These are phyloP conservation scores for Coccomyxa subellipsoidea DNA, from an alignment of 163 green algal genomes.

Conservation along the genomic window DNA sequence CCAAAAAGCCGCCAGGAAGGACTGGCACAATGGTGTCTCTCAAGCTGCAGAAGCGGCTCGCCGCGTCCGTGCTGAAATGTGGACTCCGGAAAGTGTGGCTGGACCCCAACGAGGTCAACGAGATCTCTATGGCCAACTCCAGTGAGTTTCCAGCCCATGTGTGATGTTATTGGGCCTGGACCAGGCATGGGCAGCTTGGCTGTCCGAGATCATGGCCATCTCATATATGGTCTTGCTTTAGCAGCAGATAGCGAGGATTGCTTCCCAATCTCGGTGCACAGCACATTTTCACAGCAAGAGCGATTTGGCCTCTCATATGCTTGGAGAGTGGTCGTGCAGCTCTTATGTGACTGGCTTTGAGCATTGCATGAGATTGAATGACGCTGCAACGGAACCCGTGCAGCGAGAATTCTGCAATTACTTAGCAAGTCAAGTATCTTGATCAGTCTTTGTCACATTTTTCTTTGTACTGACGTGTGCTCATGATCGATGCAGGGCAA, in stretches of 20 bases:
- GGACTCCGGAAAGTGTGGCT: slow-evolving; percentile 94
- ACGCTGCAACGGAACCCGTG: no score
- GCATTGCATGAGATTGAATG: no score
- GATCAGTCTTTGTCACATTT: no score
- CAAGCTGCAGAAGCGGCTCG: slow-evolving; percentile 97
- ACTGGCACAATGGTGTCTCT: slow-evolving; percentile 75
- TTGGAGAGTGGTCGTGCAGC: neutral
- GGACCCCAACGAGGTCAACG: slow-evolving; percentile 98
- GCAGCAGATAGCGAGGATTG: neutral
- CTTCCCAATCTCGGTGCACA: neutral
- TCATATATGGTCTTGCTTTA: neutral
- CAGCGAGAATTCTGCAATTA: no score
- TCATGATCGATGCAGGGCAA: slow-evolving; percentile 76
- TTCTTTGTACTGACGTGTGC: neutral
- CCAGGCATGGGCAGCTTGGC: neutral
- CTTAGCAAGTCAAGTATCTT: no score
- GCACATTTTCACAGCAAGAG: neutral
- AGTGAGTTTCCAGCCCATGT: slow-evolving; percentile 60
- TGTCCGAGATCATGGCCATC: neutral
- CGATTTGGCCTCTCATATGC: neutral
- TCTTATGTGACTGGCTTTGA: neutral
- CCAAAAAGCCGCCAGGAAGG: neutral
- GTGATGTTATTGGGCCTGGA: neutral
- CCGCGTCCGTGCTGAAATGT: slow-evolving; percentile 90
- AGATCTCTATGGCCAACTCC: slow-evolving; percentile 99